phyloP scores from a whole-genome alignment of 2,329 filamentous ascomycete genomes.

The Cladosporium velox region DNA sequence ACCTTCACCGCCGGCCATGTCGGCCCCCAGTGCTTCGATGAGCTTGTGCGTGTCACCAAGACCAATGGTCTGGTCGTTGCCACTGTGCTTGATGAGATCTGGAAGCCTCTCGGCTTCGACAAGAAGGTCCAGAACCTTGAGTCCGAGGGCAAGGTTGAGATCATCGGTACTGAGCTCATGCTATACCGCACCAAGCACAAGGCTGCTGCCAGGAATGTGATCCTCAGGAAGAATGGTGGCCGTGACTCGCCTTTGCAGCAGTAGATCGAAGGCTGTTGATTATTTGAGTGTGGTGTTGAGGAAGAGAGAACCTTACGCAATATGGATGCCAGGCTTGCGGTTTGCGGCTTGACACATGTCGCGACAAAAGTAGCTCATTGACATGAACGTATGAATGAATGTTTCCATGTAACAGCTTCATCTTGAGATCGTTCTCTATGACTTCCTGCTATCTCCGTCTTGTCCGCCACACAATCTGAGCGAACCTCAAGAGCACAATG shows the following conservation, averaged over 20 bases:
- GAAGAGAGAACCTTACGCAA: neutral
- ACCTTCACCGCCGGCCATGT: constrained; percentile 60
- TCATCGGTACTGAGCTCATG: constrained; percentile 37
- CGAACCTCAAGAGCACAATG: too few species aligned
- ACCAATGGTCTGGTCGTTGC: constrained; percentile 52
- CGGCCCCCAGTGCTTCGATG: constrained; percentile 52
- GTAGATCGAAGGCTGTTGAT: constrained; percentile 1
- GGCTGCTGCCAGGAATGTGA: constrained; percentile 29
- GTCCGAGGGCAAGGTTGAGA: constrained; percentile 39
- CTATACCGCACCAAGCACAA: constrained; percentile 35
- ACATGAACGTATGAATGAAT: neutral
- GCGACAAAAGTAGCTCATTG: neutral
- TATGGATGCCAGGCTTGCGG: neutral
- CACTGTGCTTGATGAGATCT: constrained; percentile 55
- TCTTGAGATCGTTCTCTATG: too few species aligned
- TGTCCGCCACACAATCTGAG: too few species aligned
- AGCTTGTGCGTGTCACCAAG: constrained; percentile 54
- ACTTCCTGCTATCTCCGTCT: too few species aligned
- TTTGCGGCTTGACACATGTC: neutral
- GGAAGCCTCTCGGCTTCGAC: constrained; percentile 52
- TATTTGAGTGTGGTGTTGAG: neutral
- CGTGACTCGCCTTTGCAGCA: constrained; percentile 16
- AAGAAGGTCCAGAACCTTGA: constrained; percentile 42
- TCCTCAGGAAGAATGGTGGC: constrained; percentile 30
- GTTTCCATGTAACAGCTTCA: neutral